Evolutionary conservation across 331 rosid species (phyloP), one percentile per base, ranked within the genome.

Genomic region (Prunus yedoensis): DNA sequence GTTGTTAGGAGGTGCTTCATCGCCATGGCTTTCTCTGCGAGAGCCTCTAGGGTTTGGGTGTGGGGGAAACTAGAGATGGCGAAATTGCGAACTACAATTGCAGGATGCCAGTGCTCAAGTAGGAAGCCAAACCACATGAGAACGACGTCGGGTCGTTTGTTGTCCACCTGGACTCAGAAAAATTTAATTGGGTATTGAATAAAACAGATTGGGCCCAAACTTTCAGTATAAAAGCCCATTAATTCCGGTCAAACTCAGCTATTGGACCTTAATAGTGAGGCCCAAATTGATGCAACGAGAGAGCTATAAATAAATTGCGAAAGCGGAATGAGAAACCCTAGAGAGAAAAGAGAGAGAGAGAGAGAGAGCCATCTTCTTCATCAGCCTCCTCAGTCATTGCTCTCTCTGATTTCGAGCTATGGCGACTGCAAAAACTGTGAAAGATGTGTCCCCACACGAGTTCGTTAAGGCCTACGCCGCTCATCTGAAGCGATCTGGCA

Each of bases 381-480:
- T 20, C 79, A 16, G 76, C 80, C 76, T 70, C 84, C 79, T 16
- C 52, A 0, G 8, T 46, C 32, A 52, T 12, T 43, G 27, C 63
- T 28, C 68, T 59, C 74, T 78, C 71, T 62, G 64, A 72, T 17
- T 3, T 61, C 76, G 51, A 75, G 25, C 66, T 15, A 91, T 91
- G 97, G 94, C 91, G 3, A 79, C 91, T 10, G 90, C 96, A 23
- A 89, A 75, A 77, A 91, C 90, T 4, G 97, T 91, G 21, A 91
- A 91, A 75, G 97, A 91, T 8, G 97, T 91, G 27, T 89, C 91
- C 1, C 97, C 97, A 7, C 97, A 89, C 76, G 97, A 91, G 77
- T 91, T 91, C 71, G 97, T 91, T 9, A 89, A 91, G 91, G 93
- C 95, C n/a, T 91, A 91, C 67, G 79, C 97, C 4, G 85, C 93